phyloP scores from a whole-genome alignment of 164 flowering plant genomes.

The Magnolia kwangsiensis region DNA sequence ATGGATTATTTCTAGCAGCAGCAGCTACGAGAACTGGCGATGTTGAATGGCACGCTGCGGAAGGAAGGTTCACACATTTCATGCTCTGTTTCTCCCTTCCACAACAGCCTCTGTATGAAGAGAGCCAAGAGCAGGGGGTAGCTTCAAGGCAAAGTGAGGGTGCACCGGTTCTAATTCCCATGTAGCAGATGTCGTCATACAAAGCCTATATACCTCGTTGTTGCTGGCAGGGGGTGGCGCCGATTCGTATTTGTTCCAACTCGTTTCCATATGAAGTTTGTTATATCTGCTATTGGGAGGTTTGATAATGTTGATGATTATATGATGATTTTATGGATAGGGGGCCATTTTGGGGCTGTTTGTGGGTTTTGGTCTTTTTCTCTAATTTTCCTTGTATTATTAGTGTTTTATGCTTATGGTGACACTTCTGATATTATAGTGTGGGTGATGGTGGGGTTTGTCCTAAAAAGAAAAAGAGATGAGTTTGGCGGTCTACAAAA shows the following conservation, averaged over 20 bases:
- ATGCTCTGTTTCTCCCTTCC: slow-evolving; percentile 88
- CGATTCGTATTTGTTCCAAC: slow-evolving; percentile 34
- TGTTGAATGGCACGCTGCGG: slow-evolving; percentile 88
- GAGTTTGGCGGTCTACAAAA: slow-evolving; percentile 1
- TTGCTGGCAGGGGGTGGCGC: slow-evolving; percentile 31
- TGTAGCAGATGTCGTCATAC: slow-evolving; percentile 21
- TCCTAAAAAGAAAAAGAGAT: not conserved
- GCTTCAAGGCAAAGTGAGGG: not conserved
- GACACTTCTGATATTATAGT: slow-evolving; percentile 9
- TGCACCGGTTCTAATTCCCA: slow-evolving; percentile 16
- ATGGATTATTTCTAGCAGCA: slow-evolving; percentile 87
- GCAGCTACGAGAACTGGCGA: slow-evolving; percentile 91
- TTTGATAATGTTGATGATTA: not conserved
- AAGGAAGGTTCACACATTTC: slow-evolving; percentile 90
- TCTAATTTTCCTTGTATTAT: slow-evolving; percentile 1
- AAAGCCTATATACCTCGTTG: slow-evolving; percentile 33
- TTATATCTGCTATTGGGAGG: slow-evolving; percentile 16
- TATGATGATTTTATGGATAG: slow-evolving; percentile 17
- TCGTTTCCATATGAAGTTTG: slow-evolving; percentile 29
- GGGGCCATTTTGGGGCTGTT: slow-evolving; percentile 6
- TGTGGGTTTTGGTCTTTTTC: slow-evolving; percentile 9
- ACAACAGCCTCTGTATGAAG: slow-evolving; percentile 95
- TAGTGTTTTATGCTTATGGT: not conserved
- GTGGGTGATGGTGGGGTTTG: not conserved
- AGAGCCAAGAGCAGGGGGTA: slow-evolving; percentile 92